Percentiles rank a stretch among this genome's conserved stretches.
These are phyloP conservation scores for Alnus glutinosa DNA, from an alignment of 306 rosid species.

Conservation along the genomic window DNA sequence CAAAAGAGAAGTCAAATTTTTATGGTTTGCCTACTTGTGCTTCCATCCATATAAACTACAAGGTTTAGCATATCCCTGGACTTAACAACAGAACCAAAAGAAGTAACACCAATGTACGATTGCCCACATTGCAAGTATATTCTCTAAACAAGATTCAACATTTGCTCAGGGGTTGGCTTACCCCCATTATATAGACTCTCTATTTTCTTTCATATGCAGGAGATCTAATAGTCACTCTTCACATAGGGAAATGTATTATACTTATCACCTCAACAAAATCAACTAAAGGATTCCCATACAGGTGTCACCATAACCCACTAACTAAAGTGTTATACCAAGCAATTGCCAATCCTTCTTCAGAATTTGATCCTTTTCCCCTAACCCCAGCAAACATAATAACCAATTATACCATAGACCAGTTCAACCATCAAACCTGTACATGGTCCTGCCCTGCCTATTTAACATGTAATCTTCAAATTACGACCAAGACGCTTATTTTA, in stretches of 20 bases:
- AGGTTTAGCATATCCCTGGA: neutral
- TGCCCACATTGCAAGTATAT: neutral
- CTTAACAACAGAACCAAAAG: neutral
- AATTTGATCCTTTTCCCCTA: neutral
- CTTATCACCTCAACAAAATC: neutral
- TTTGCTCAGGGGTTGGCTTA: neutral
- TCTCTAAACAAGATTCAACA: neutral
- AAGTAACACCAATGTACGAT: neutral
- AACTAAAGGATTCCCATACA: neutral
- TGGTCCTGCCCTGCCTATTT: neutral
- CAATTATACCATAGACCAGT: neutral
- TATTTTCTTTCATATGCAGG: neutral
- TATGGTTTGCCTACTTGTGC: neutral
- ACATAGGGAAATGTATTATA: neutral
- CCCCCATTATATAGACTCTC: neutral
- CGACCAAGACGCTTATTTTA: neutral
- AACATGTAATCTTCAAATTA: neutral
- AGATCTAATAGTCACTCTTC: neutral
- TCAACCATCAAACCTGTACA: neutral
- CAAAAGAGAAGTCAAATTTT: neutral
- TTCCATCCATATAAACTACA: too few relatives aligned
- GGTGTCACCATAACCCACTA: neutral
- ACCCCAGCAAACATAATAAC: neutral
- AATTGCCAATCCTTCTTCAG: neutral
- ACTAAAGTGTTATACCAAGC: neutral